A percentile compares a stretch with the other conserved stretches of the same genome.
Evolutionary conservation across 1,139 yeast genomes (phyloP).

Genomic region (Wickerhamiella infanticola): DNA sequence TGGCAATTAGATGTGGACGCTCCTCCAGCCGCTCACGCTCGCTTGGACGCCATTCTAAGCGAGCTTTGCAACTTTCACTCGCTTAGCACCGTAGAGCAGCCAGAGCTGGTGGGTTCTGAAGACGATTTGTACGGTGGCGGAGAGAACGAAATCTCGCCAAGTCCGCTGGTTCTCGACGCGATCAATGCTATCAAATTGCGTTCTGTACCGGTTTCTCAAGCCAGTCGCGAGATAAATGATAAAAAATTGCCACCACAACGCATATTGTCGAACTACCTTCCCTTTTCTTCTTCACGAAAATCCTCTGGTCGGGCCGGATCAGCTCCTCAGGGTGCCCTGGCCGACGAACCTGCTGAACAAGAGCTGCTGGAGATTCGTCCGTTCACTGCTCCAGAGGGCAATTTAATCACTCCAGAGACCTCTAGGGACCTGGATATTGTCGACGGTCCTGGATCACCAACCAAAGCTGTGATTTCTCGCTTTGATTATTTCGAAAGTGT

Average conservation of each 20-base stretch:
- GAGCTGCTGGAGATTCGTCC: neutral
- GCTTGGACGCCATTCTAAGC: conserved; percentile 9
- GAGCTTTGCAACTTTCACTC: conserved; percentile 7
- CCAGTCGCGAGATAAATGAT: neutral
- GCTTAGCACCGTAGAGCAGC: neutral
- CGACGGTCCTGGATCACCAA: neutral
- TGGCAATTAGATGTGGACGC: conserved; percentile 13
- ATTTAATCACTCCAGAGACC: neutral
- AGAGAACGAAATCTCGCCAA: neutral
- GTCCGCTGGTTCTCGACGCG: conserved; percentile 5
- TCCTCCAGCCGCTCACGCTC: conserved; percentile 3
- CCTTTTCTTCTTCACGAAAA: neutral
- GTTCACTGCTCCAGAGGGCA: neutral
- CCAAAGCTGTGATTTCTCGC: neutral
- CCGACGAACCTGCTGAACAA: neutral
- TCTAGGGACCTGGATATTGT: neutral
- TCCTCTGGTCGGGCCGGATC: neutral
- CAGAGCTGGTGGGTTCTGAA: conserved; percentile 1
- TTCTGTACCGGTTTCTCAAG: conserved; percentile 2
- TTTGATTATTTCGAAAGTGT: neutral
- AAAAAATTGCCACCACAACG: neutral
- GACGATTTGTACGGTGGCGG: neutral
- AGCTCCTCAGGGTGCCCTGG: neutral
- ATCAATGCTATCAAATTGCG: conserved; percentile 3
- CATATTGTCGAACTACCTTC: neutral